These are phyloP conservation scores for Acacia pycnantha DNA, from an alignment of 331 rosid genomes.

Conservation along the genomic window DNA sequence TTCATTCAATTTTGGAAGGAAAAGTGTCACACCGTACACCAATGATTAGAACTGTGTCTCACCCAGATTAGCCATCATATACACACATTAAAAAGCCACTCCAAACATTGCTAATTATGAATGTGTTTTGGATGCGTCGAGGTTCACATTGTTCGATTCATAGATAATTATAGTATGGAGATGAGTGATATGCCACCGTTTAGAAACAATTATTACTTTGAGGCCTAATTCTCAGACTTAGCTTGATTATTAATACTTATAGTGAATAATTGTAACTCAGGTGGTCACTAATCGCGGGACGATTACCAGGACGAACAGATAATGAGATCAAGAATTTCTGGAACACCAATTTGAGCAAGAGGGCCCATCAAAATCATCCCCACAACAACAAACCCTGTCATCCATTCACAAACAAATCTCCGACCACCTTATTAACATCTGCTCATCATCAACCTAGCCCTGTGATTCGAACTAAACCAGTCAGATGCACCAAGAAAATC, in stretches of 20 bases:
- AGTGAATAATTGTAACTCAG: constrained; percentile 15
- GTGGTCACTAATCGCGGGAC: constrained; percentile 53
- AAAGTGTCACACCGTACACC: not conserved
- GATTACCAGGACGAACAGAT: constrained; percentile 63
- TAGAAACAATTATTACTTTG: not conserved
- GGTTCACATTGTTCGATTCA: not conserved
- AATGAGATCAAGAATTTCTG: constrained; percentile 26
- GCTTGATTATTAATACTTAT: not conserved
- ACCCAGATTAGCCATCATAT: not conserved
- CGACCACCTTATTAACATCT: not conserved
- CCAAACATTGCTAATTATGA: no score
- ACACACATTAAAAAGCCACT: no score
- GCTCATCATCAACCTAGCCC: not conserved
- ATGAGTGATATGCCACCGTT: no score
- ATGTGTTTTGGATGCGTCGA: not conserved
- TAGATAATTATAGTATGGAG: no score
- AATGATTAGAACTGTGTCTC: not conserved
- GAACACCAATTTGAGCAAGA: constrained; percentile 43
- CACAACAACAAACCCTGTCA: not conserved
- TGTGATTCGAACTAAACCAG: not conserved
- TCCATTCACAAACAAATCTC: not conserved
- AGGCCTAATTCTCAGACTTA: not conserved
- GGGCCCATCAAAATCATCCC: not conserved
- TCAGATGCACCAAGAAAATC: not conserved
- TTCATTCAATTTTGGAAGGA: not conserved